These are phyloP conservation scores for Fusarium acutatum DNA, from an alignment of 2,329 filamentous ascomycete genomes.

Conservation along the genomic window DNA sequence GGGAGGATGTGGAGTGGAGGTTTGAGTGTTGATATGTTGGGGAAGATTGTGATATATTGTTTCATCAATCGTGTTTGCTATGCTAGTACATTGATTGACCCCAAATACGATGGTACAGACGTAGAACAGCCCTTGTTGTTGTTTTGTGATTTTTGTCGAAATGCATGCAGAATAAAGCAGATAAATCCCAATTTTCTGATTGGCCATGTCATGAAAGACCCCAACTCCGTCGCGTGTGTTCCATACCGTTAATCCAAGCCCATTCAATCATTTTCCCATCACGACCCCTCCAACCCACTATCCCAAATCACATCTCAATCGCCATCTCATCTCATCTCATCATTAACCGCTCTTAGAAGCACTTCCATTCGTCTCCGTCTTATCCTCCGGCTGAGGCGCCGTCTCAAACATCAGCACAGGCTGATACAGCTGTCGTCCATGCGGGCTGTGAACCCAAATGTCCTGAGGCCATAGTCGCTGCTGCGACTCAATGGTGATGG, in stretches of 20 bases:
- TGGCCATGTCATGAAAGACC: neutral
- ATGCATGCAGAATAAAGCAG: neutral
- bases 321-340: too few species aligned
- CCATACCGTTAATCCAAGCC: too few species aligned
- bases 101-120: neutral
- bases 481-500: neutral
- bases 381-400: neutral
- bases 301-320: neutral
- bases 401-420: neutral
- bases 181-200: neutral
- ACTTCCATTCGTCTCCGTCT: neutral
- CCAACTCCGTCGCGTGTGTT: neutral
- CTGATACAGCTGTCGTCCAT: constrained; percentile 22
- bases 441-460: constrained; percentile 25
- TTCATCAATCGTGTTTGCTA: constrained; percentile 3
- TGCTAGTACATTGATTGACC: constrained; percentile 9
- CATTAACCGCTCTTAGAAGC: neutral
- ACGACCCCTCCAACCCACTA: neutral
- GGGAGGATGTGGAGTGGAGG: constrained; percentile 31
- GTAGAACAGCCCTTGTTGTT: constrained; percentile 7
- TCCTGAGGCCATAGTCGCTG: constrained; percentile 17
- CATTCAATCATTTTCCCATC: neutral
- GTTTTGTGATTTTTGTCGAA: neutral
- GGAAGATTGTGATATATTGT: neutral
- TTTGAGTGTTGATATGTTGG: constrained; percentile 25